Evolutionary conservation across 257 asterid species (phyloP), one percentile per base, ranked within the genome.

Genomic region (Solanum chaucha): DNA sequence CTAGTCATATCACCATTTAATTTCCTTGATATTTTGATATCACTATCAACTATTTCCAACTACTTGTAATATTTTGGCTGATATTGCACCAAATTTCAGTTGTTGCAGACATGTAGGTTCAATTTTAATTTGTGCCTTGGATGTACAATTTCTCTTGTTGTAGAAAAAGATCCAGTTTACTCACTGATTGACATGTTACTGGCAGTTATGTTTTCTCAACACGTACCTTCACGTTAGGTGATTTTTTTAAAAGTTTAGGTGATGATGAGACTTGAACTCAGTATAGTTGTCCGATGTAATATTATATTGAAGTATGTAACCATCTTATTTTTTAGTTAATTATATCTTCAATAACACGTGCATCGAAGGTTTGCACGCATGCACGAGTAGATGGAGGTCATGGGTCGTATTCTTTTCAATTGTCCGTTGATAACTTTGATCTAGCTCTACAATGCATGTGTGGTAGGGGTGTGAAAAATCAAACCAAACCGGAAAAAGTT

Each of bases 1-100:
- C 22, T 71, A 34, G 46, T 72, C 46, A 72, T 24, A 78, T 44
- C 36, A 78, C 19, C 84, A 78, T 78, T 78, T 78, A 78, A 78
- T 78, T 78, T 78, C 14, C 9, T 44, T 78, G 84, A 44, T 77
- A 77, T 77, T 77, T 24, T 41, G n/a, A 13, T 24, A 41, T 77
- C 38, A 77, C 64, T n/a, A 41, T 44, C 84, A 41, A 78, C 38
- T 78, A 78, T 78, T 24, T 26, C 64, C 4, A 72, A 34, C 28
- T 28, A 26, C 10, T 72, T 34, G 61, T 40, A 40, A 13, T 3
- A 6, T n/a, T 40, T 24, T 77, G 83, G 61, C 83, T n/a, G 10
- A 38, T 2, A n/a, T 75, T 38, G 34, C 22, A n/a, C 10, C 61
- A 41, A 75, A 77, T 41, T 12, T 7, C 7, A 77, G 83, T 77